Evolutionary conservation across 2,329 filamentous ascomycete genomes (phyloP).

Genomic region (Emergomyces orientalis): DNA sequence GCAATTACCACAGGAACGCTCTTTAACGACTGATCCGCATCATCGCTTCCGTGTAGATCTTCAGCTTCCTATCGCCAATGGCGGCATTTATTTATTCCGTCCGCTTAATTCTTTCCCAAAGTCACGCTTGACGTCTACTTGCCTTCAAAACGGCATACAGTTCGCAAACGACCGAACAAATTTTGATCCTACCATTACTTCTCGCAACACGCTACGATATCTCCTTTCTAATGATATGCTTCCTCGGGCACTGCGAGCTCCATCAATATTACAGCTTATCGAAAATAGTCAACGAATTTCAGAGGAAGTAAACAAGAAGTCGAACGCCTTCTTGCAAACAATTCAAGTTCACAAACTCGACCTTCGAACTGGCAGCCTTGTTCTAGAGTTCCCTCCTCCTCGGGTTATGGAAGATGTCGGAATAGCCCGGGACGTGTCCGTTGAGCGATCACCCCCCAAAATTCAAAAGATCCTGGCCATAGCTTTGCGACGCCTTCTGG

Average conservation of each 20-base stretch:
- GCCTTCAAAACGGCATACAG: constrained; percentile 52
- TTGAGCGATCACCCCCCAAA: not conserved
- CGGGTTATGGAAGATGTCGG: constrained; percentile 12
- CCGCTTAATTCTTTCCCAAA: constrained; percentile 50
- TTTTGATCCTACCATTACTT: constrained; percentile 62
- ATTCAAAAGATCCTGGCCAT: constrained; percentile 29
- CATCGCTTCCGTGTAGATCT: not conserved
- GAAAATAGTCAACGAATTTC: constrained; percentile 42
- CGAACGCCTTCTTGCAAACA: constrained; percentile 43
- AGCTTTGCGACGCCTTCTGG: constrained; percentile 41
- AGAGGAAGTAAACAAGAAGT: constrained; percentile 42
- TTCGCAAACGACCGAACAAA: constrained; percentile 90
- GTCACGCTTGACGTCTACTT: constrained; percentile 55
- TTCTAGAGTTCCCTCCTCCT: constrained; percentile 22
- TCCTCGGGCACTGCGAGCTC: constrained; percentile 60
- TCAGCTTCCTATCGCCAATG: constrained; percentile 22
- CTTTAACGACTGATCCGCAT: not conserved
- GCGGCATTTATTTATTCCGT: constrained; percentile 30
- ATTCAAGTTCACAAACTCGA: constrained; percentile 26
- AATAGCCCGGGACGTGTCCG: constrained; percentile 12
- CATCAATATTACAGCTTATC: constrained; percentile 54
- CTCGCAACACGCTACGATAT: constrained; percentile 70
- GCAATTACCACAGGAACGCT: not conserved
- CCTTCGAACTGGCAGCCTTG: constrained; percentile 28
- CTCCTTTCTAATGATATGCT: constrained; percentile 51